A percentile compares a stretch with the other conserved stretches of the same genome.
These are phyloP conservation scores for Linnemannia hyalina DNA, from an alignment of 192 early-diverging fungal species.

Conservation along the genomic window DNA sequence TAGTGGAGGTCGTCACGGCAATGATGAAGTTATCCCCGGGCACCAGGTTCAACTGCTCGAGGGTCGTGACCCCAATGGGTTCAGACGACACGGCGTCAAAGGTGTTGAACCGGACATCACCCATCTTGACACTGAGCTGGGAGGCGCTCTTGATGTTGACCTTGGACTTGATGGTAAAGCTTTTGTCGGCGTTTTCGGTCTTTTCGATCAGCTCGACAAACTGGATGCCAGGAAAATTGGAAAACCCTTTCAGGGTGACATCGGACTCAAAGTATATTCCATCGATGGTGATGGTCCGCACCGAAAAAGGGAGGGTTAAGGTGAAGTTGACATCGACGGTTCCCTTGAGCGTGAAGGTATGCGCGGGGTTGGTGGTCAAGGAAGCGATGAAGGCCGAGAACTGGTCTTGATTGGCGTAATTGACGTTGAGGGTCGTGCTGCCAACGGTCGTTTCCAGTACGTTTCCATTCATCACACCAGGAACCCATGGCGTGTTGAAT, in stretches of 20 bases:
- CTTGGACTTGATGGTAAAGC: background rate
- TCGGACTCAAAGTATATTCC: background rate
- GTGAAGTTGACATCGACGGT: background rate
- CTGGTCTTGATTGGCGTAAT: background rate
- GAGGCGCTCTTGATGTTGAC: constrained; percentile 12
- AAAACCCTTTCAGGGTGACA: background rate
- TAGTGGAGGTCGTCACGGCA: background rate
- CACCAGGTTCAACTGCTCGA: background rate
- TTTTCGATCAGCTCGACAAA: background rate
- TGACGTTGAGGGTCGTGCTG: background rate
- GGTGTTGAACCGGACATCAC: background rate
- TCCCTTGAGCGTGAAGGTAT: background rate
- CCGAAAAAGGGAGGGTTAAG: too few relatives aligned
- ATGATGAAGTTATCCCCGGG: background rate
- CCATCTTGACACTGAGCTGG: background rate
- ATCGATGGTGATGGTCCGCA: background rate
- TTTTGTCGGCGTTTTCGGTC: background rate
- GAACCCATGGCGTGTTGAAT: background rate
- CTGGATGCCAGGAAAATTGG: background rate
- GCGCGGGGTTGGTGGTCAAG: background rate
- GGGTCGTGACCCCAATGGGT: background rate
- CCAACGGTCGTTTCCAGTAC: background rate
- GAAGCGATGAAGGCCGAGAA: constrained; percentile 4
- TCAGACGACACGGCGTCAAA: background rate
- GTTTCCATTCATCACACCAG: background rate